Conservation (phyloP, 2,329 filamentous ascomycete species). For the Cladosporium phlei region DNA sequence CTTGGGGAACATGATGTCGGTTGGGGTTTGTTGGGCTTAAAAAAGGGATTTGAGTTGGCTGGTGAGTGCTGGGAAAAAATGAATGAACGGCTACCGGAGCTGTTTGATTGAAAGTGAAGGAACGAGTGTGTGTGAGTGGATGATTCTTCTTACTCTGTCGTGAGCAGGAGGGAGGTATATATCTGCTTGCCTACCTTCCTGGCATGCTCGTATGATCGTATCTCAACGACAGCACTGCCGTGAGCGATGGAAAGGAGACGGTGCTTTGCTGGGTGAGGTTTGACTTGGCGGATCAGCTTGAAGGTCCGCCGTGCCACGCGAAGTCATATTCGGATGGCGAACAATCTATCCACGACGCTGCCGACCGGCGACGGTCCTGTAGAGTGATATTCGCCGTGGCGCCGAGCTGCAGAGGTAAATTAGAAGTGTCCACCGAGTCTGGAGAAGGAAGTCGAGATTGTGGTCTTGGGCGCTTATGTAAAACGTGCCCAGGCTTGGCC, state of each 20-base stretch:
- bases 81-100: conserved; percentile 8
- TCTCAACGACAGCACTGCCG: neutral
- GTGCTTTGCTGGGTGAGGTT: neutral
- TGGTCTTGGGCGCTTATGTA: conserved; percentile 5
- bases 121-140: conserved; percentile 11
- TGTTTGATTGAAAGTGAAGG: too few relatives aligned
- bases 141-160: neutral
- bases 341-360: conserved; percentile 1
- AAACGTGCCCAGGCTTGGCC: conserved; percentile 12
- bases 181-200: neutral
- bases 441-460: neutral
- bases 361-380: neutral
- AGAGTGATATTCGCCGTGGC: neutral
- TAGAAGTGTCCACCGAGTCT: too few relatives aligned
- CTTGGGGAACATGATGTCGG: conserved; percentile 9
- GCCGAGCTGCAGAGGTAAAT: neutral
- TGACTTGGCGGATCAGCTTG: conserved; percentile 1
- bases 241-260: neutral
- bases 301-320: neutral
- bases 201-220: too few relatives aligned
- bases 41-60: neutral
- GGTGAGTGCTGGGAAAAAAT: conserved; percentile 1
- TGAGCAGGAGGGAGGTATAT: neutral
- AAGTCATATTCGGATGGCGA: neutral
- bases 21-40: neutral